Evolutionary conservation across 78 protist species (phyloP), one percentile per base, ranked within the genome.

Genomic region (Capsaspora owczarzaki): DNA sequence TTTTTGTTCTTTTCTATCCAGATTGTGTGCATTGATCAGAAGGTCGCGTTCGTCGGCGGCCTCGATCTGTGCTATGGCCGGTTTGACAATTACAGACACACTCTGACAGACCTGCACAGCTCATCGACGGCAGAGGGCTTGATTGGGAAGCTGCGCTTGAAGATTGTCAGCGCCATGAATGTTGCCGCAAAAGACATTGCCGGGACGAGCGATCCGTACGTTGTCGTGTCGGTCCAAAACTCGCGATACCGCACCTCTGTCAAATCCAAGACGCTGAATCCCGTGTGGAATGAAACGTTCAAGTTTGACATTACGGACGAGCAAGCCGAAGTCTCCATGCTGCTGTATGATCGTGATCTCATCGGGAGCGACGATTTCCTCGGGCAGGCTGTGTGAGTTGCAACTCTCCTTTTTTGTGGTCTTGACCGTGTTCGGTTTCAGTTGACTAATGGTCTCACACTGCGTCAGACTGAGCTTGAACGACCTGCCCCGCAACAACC

Each of bases 41-140:
- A 16, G 1, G 69, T 83, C 27, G 91, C 91, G n/a, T 92, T 85
- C 56, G 80, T 89, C 37, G 96, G 96, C 33, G 93, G 93, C n/a
- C 35, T 90, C 2, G 95, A 90, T 72, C 80, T 92, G 33, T 83
- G 91, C 49, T 86, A 53, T 20, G 91, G 91, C 61, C 44, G 95
- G 43, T 92, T 74, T 68, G 95, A 91, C 70, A 76, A 20, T 4
- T 8, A 14, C 37, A 25, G 16, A 16, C 72, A 66, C 42, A 16
- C 22, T 5, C 72, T 66, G 19, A 37, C 44, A 16, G 72, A 66
- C 16, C 22, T 66, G 41, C 22, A 37, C 49, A 29, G n/a, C n/a
- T n/a, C n/a, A n/a, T n/a, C n/a, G n/a, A n/a, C n/a, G n/a, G n/a
- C n/a, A n/a, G n/a, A n/a, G n/a, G n/a, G n/a, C n/a, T n/a, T n/a